Conservation (phyloP, 768 basidiomycete species). For the Boletus rufocinnamomeus region DNA sequence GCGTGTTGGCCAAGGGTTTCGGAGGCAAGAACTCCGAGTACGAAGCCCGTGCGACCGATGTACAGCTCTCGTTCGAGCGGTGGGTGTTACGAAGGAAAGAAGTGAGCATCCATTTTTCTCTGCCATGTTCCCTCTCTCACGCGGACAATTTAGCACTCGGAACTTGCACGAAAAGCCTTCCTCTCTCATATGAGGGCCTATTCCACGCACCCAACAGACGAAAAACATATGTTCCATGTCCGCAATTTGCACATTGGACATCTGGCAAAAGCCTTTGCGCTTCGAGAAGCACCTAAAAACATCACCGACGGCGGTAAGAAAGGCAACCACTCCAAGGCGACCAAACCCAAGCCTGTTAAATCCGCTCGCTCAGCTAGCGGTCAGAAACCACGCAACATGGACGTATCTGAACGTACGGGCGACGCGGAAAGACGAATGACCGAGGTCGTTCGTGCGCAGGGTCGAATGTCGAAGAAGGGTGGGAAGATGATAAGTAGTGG, state of each 20-base stretch:
- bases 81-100: slow-evolving; percentile 81
- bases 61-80: slow-evolving; percentile 91
- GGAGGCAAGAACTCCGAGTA: slow-evolving; percentile 81
- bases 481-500: slow-evolving; percentile 73
- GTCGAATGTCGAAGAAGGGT: slow-evolving; percentile 75
- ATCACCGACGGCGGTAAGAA: slow-evolving; percentile 34
- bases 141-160: slow-evolving; percentile 58
- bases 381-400: slow-evolving; percentile 36
- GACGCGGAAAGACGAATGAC: slow-evolving; percentile 85
- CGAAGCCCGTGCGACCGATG: slow-evolving; percentile 91
- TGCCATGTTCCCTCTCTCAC: slow-evolving; percentile 6
- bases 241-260: slow-evolving; percentile 94
- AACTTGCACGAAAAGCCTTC: slow-evolving; percentile 81
- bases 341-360: slow-evolving; percentile 8
- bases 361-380: slow-evolving; percentile 20
- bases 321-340: neutral
- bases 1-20: slow-evolving; percentile 76
- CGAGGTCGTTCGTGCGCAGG: slow-evolving; percentile 79
- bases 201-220: slow-evolving; percentile 92
- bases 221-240: slow-evolving; percentile 97
- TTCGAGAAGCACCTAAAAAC: slow-evolving; percentile 76
- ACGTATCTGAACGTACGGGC: slow-evolving; percentile 36
- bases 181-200: slow-evolving; percentile 94
- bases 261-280: slow-evolving; percentile 86
- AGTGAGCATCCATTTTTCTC: slow-evolving; percentile 45